Conservation (phyloP, 139 green algal species). For the Parachlorella kessleri region DNA sequence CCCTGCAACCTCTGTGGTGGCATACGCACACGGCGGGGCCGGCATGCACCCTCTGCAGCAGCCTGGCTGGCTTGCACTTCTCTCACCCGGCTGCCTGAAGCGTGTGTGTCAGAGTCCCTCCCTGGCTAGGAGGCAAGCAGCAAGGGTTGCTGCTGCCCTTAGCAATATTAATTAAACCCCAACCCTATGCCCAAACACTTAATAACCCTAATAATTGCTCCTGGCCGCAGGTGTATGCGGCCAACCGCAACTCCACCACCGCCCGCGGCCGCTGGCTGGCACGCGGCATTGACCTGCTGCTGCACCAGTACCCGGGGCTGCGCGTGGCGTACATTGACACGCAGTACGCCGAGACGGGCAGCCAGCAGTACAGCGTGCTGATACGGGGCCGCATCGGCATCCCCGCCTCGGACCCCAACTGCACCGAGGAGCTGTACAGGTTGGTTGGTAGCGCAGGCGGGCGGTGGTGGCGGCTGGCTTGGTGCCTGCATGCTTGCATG, state of each 20-base stretch:
- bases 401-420: constrained; percentile 20
- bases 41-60: no score
- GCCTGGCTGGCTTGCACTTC: no score
- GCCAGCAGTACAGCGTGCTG: constrained; percentile 36
- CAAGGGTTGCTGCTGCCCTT: no score
- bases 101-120: no score
- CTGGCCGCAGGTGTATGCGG: constrained; percentile 53
- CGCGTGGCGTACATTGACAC: constrained; percentile 66
- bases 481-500: background rate
- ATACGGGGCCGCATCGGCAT: constrained; percentile 30
- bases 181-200: no score
- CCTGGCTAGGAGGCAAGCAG: no score
- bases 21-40: no score
- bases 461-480: background rate
- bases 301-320: constrained; percentile 60
- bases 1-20: no score
- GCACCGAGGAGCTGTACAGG: constrained; percentile 48
- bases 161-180: no score
- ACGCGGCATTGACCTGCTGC: constrained; percentile 55
- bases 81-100: no score
- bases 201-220: no score
- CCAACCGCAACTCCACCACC: constrained; percentile 21
- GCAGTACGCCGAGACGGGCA: background rate
- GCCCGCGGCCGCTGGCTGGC: constrained; percentile 53
- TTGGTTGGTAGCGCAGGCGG: no score